Evolutionary conservation across 768 basidiomycete genomes (phyloP).

Genomic region (Hygrocybe punicea): DNA sequence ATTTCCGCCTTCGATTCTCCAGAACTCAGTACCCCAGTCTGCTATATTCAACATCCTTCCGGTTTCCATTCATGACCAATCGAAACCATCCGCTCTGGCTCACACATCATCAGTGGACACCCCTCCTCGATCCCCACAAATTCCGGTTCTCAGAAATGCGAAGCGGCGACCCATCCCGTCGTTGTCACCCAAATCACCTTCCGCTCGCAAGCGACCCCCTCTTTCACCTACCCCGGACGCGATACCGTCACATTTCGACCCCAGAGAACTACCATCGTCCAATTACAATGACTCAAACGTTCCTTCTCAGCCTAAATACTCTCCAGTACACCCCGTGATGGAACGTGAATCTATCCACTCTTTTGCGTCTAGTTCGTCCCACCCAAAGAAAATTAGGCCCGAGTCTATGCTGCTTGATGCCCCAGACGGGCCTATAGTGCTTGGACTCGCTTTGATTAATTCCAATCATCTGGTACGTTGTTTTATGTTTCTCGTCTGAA

Average conservation of each 20-base stretch:
- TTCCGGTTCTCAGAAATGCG: no score
- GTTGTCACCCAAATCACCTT: no score
- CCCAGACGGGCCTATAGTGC: conserved; percentile 56
- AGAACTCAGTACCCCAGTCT: neutral
- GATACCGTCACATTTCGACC: no score
- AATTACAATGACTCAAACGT: conserved; percentile 37
- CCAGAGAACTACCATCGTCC: conserved; percentile 1
- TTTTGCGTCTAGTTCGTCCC: conserved; percentile 55
- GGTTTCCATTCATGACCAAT: no score
- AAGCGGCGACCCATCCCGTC: no score
- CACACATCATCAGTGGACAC: no score
- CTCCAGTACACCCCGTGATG: conserved; percentile 20
- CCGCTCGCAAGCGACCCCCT: no score
- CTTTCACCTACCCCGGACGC: no score
- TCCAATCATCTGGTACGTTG: conserved; percentile 81
- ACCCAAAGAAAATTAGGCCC: conserved; percentile 64
- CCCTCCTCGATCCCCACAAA: no score
- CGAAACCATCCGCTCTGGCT: no score
- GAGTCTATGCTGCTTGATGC: conserved; percentile 72
- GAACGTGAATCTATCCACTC: conserved; percentile 60
- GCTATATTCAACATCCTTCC: neutral
- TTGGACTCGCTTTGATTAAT: conserved; percentile 90
- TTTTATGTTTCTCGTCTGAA: conserved; percentile 11
- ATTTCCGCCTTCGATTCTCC: neutral
- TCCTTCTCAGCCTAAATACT: conserved; percentile 51